A percentile compares a stretch with the other conserved stretches of the same genome.
Evolutionary conservation across 2,329 filamentous ascomycete genomes (phyloP).

Genomic region (Exophiala xenobiotica): DNA sequence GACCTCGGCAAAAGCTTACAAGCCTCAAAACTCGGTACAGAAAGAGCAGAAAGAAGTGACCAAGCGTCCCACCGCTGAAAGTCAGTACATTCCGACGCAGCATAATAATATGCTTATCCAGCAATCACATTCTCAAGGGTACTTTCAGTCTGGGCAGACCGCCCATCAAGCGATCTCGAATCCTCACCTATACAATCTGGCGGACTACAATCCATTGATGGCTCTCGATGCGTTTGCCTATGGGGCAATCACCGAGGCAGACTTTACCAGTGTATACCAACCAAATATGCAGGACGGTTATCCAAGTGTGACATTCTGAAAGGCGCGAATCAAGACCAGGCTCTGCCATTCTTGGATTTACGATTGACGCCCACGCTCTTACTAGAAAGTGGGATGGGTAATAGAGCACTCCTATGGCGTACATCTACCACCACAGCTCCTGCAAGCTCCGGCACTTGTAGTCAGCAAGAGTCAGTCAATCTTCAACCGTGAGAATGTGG

Average conservation of each 20-base stretch:
- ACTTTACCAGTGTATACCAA: slow-evolving; percentile 22
- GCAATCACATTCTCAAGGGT: not conserved
- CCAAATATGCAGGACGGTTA: slow-evolving; percentile 15
- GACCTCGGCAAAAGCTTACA: not conserved
- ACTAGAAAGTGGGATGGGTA: too few species aligned
- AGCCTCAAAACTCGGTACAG: not conserved
- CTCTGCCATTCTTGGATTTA: not conserved
- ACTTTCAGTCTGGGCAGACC: not conserved
- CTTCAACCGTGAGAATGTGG: too few species aligned
- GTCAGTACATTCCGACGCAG: slow-evolving; percentile 1
- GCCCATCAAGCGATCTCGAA: slow-evolving; percentile 1
- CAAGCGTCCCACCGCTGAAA: not conserved
- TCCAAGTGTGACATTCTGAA: slow-evolving; percentile 19
- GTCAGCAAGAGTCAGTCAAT: too few species aligned
- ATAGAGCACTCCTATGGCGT: too few species aligned
- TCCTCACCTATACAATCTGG: slow-evolving; percentile 14
- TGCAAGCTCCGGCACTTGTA: too few species aligned
- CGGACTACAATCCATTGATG: slow-evolving; percentile 16
- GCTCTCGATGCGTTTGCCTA: slow-evolving; percentile 23
- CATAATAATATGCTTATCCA: not conserved
- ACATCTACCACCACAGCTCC: too few species aligned
- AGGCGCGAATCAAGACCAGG: not conserved
- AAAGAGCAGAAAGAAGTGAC: slow-evolving; percentile 5
- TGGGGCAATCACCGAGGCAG: slow-evolving; percentile 19
- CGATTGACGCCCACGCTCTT: too few species aligned